Conservation (phyloP, 768 basidiomycete species). For the Ephemerocybe angulata region DNA sequence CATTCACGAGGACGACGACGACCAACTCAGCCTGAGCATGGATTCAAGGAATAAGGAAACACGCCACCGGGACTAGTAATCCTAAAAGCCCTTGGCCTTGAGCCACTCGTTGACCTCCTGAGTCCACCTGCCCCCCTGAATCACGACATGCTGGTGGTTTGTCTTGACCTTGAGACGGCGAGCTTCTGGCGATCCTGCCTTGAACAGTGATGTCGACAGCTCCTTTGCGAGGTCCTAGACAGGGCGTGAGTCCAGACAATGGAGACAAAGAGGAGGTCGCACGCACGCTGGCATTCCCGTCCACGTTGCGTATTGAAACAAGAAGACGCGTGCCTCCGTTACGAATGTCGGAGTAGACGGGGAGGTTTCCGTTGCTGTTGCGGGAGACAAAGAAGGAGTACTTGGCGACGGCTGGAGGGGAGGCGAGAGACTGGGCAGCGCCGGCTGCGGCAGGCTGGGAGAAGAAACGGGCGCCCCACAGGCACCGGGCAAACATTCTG, state of each 20-base stretch:
- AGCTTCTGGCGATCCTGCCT: conserved; percentile 41
- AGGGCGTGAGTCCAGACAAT: conserved; percentile 13
- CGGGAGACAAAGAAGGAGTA: conserved; percentile 57
- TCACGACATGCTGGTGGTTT: conserved; percentile 47
- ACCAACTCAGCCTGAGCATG: not conserved
- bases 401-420: conserved; percentile 5
- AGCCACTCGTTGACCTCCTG: conserved; percentile 61
- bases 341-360: conserved; percentile 73
- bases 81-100: conserved; percentile 58
- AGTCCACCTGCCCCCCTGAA: conserved; percentile 65
- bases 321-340: conserved; percentile 59
- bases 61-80: conserved; percentile 5
- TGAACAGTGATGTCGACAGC: conserved; percentile 49
- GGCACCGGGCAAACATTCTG: not conserved
- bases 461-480: conserved; percentile 3
- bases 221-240: conserved; percentile 58
- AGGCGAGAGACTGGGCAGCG: conserved; percentile 14
- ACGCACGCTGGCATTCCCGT: conserved; percentile 59
- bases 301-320: conserved; percentile 62
- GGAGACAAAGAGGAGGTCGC: conserved; percentile 3
- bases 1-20: not conserved
- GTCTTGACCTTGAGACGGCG: conserved; percentile 47
- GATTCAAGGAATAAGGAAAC: conserved; percentile 1
- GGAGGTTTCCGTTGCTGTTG: conserved; percentile 63
- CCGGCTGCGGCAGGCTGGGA: conserved; percentile 15